Evolutionary conservation across 805 yeast genomes (phyloP).

Genomic region (Pichia manshurica): DNA sequence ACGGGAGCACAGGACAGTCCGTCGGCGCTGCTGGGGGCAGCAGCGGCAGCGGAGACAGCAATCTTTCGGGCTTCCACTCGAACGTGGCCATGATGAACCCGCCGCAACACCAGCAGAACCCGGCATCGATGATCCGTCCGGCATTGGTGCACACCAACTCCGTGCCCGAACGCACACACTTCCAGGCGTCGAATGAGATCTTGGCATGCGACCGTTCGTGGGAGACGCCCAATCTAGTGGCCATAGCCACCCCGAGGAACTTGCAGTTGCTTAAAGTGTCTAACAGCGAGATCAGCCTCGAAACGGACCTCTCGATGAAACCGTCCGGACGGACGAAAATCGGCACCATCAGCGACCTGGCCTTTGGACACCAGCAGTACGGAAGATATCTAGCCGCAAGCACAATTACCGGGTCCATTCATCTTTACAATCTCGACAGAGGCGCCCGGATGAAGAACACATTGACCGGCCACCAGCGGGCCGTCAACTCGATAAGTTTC

Average conservation of each 20-base stretch:
- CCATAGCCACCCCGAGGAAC: conserved; percentile 38
- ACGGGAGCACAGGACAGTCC: too few relatives aligned
- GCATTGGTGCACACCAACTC: too few relatives aligned
- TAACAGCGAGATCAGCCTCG: conserved; percentile 26
- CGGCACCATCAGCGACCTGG: conserved; percentile 39
- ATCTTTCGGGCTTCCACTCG: background rate
- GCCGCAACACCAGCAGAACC: too few relatives aligned
- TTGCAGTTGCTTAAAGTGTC: conserved; percentile 35
- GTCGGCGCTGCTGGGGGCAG: conserved; percentile 7
- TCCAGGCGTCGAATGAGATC: conserved; percentile 31
- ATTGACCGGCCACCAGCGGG: conserved; percentile 39
- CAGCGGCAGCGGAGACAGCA: conserved; percentile 9
- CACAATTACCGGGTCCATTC: conserved; percentile 44
- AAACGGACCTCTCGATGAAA: conserved; percentile 32
- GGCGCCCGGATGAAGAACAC: conserved; percentile 26
- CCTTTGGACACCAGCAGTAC: conserved; percentile 37
- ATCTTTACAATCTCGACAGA: conserved; percentile 27
- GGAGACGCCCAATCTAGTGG: conserved; percentile 32
- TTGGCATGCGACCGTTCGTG: conserved; percentile 30
- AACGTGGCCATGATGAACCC: background rate
- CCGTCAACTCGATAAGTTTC: conserved; percentile 41
- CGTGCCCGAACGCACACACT: conserved; percentile 23
- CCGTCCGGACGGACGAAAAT: conserved; percentile 26
- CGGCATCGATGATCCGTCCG: too few relatives aligned
- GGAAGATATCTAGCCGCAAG: conserved; percentile 39